Conservation (phyloP, 495 filamentous ascomycete genomes). For the Friedmanniomyces endolithicus region DNA sequence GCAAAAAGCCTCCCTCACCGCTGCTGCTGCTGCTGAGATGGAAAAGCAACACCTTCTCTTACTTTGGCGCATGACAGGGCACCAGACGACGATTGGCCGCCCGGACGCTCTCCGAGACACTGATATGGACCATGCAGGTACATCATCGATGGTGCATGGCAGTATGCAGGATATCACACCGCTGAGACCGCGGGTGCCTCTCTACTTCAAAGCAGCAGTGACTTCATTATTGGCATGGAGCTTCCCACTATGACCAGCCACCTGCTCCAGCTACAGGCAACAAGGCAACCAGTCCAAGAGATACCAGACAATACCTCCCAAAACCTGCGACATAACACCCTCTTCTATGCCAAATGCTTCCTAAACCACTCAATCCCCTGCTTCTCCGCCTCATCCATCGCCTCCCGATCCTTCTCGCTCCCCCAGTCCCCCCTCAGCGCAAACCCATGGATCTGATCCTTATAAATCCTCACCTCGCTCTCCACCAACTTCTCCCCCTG, state of each 20-base stretch:
- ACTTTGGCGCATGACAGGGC: no score
- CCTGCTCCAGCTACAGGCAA: no score
- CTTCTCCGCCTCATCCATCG: conserved; percentile 34
- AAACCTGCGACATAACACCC: no score
- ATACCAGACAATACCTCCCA: no score
- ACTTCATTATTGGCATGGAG: no score
- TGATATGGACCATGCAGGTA: background rate
- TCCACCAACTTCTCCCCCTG: conserved; percentile 15
- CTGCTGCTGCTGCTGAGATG: background rate
- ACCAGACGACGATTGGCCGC: background rate
- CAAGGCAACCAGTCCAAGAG: no score
- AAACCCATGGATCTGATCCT: conserved; percentile 37
- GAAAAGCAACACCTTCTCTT: background rate
- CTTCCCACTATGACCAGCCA: no score
- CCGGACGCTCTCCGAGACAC: background rate
- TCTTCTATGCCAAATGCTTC: conserved; percentile 18
- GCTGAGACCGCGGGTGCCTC: no score
- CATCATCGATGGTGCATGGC: background rate
- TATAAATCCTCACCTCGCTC: conserved; percentile 33
- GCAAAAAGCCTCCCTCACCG: background rate
- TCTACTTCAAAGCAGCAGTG: no score
- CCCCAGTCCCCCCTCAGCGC: conserved; percentile 34
- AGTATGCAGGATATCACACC: background rate
- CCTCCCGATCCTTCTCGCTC: conserved; percentile 36
- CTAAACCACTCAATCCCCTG: conserved; percentile 36